These are phyloP conservation scores for Fusarium marasasianum DNA, from an alignment of 2,329 filamentous ascomycete species.

Conservation along the genomic window DNA sequence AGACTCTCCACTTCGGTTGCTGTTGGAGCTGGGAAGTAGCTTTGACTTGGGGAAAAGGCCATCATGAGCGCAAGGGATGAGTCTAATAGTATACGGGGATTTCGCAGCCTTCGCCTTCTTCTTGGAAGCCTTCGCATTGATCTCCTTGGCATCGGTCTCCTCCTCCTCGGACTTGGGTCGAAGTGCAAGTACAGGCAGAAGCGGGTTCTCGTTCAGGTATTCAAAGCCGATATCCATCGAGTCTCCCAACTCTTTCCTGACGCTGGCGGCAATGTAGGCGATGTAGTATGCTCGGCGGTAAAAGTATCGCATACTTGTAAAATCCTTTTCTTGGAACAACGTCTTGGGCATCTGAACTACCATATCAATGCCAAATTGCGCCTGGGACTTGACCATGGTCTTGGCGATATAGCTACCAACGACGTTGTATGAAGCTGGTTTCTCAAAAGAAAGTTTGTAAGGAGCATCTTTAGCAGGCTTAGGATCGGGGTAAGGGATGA, in stretches of 20 bases:
- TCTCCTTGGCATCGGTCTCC: constrained; percentile 17
- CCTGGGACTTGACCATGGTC: constrained; percentile 74
- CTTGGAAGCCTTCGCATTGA: constrained; percentile 32
- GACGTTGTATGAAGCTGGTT: constrained; percentile 82
- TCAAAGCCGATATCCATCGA: constrained; percentile 70
- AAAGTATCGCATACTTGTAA: constrained; percentile 90
- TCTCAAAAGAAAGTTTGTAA: constrained; percentile 82
- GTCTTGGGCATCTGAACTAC: constrained; percentile 83
- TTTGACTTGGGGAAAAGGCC: constrained; percentile 76
- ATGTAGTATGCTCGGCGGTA: constrained; percentile 94
- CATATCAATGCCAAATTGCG: constrained; percentile 75
- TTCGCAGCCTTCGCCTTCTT: constrained; percentile 41
- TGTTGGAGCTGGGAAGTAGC: constrained; percentile 74
- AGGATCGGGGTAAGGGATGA: constrained; percentile 87
- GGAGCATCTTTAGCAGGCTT: constrained; percentile 77
- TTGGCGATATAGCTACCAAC: constrained; percentile 86
- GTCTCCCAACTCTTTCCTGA: constrained; percentile 67
- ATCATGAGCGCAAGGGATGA: constrained; percentile 79
- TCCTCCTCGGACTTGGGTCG: constrained; percentile 47
- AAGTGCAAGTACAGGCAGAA: constrained; percentile 74
- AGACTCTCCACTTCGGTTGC: constrained; percentile 67
- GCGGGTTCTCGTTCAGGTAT: constrained; percentile 74
- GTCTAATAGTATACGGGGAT: constrained; percentile 69
- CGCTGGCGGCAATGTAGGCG: constrained; percentile 77
- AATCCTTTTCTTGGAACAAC: constrained; percentile 94